Conservation (phyloP, 495 filamentous ascomycete genomes). For the Pyronema omphalodes region DNA sequence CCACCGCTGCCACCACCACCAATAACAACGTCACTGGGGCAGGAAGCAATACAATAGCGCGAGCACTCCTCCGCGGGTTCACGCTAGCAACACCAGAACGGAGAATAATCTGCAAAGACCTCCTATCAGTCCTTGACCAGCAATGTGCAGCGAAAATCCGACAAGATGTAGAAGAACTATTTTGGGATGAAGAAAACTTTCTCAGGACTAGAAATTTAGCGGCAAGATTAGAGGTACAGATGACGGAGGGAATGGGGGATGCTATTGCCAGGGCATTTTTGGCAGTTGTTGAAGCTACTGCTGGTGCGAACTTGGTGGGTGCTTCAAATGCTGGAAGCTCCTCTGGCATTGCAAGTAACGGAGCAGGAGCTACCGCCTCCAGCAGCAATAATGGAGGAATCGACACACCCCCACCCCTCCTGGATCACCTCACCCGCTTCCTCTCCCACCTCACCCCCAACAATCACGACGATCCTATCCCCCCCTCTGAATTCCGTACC, state of each 20-base stretch:
- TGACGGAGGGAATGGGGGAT: constrained; percentile 18
- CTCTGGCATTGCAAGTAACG: too few relatives aligned
- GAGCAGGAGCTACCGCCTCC: too few relatives aligned
- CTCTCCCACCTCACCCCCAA: too few relatives aligned
- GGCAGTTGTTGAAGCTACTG: constrained; percentile 26
- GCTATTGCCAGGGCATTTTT: constrained; percentile 20
- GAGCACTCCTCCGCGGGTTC: constrained; percentile 19
- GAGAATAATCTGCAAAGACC: constrained; percentile 19
- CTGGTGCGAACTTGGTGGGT: too few relatives aligned
- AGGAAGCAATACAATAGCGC: constrained; percentile 10
- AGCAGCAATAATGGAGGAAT: too few relatives aligned
- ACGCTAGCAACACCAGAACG: constrained; percentile 18
- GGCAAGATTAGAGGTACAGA: constrained; percentile 11
- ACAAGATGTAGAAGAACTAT: constrained; percentile 20
- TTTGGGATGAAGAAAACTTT: constrained; percentile 17
- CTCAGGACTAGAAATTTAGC: constrained; percentile 9
- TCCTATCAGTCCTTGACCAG: constrained; percentile 5
- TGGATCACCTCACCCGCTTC: too few relatives aligned
- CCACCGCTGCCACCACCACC: not conserved
- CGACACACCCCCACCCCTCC: too few relatives aligned
- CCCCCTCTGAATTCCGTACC: too few relatives aligned
- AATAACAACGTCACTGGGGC: too few relatives aligned
- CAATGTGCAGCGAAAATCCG: not conserved
- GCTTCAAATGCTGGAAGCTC: too few relatives aligned
- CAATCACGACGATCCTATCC: too few relatives aligned